Base-by-base conservation (phyloP, 1,284 basidiomycete species). In the Boletellus sp. region DNA sequence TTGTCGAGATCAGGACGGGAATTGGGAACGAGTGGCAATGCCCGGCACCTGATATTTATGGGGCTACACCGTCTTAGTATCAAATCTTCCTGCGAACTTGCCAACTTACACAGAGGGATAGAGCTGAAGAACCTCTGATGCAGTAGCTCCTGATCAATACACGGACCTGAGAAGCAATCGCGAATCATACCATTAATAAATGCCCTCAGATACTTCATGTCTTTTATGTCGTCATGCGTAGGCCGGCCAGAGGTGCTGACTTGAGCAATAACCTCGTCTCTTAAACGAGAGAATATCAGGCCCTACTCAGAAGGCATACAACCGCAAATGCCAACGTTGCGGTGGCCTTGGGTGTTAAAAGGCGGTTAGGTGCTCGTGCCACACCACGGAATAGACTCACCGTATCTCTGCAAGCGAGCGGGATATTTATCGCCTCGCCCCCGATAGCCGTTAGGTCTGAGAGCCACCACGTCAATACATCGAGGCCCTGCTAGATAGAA, bases 201-300 rank as follows among this genome's bases (percentile, higher is more conserved):
- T 1, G 80, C 80, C 17, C 76, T 65, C 10, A 80, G 55, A 48
- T 76, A 83, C 55, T 76, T 80, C 73, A 82, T 77, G 1, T 73
- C 70, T 23, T 66, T 65, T 46, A 82, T 64, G 45, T 79, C 73
- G 5, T 79, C 77, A 47, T 73, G 74, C 1, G 71, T 73, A 1
- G 80, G 80, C 13, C 69, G 58, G 1, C 64, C 58, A 0, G 60
- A 68, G 0, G 63, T 52, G 0, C 78, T 79, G 3, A 80, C 66
- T 32, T 69, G 69, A 16, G 57, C 54, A 3, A 79, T 54, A 36
- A 84, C 70, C 58, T 84, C 82, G 32, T 73, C 64, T 1, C 78
- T 73, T 14, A 84, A 66, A 8, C 73, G 71, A 30, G 7, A 73
- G 60, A 20, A 80, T 68, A 1, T 69, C 53, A 1, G 77, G 76